Evolutionary conservation across 2,329 filamentous ascomycete species (phyloP).

Genomic region (Aspergillus sp.): DNA sequence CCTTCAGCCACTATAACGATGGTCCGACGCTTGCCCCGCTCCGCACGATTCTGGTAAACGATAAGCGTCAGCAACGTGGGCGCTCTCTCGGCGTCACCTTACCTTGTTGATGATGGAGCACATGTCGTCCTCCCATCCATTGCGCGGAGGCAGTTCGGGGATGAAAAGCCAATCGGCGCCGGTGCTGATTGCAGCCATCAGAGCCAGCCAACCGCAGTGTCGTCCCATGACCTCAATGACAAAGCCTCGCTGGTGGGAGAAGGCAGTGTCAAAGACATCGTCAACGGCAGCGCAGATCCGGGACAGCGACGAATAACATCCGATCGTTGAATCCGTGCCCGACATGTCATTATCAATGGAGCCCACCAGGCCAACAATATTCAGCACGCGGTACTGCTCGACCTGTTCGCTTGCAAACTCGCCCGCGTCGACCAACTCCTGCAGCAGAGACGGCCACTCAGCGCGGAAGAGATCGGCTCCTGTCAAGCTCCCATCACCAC

Average conservation of each 20-base stretch:
- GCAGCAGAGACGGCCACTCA: constrained; percentile 82
- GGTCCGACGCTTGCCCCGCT: constrained; percentile 85
- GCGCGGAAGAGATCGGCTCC: constrained; percentile 86
- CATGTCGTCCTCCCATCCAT: constrained; percentile 88
- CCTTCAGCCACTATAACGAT: constrained; percentile 98
- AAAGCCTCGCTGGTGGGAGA: constrained; percentile 91
- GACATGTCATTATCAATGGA: constrained; percentile 99
- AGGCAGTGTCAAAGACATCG: constrained; percentile 84
- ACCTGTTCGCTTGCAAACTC: constrained; percentile 63
- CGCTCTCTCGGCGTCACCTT: constrained; percentile 13
- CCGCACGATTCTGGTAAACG: constrained; percentile 60
- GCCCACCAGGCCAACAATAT: constrained; percentile 91
- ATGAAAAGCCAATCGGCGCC: constrained; percentile 97
- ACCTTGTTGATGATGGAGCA: constrained; percentile 64
- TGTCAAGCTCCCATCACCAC: constrained; percentile 91
- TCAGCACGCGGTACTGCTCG: constrained; percentile 71
- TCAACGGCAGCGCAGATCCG: constrained; percentile 95
- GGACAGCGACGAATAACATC: constrained; percentile 85
- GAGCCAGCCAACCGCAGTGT: constrained; percentile 93
- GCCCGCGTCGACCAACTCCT: constrained; percentile 69
- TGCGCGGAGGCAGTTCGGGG: constrained; percentile 79
- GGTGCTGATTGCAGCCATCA: constrained; percentile 91
- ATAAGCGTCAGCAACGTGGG: not conserved
- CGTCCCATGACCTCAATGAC: constrained; percentile 98
- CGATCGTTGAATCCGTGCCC: constrained; percentile 93